Percentiles rank a stretch among this genome's conserved stretches.
phyloP scores from a whole-genome alignment of 2,329 filamentous ascomycete genomes.

The Cryphonectria carpinicola region DNA sequence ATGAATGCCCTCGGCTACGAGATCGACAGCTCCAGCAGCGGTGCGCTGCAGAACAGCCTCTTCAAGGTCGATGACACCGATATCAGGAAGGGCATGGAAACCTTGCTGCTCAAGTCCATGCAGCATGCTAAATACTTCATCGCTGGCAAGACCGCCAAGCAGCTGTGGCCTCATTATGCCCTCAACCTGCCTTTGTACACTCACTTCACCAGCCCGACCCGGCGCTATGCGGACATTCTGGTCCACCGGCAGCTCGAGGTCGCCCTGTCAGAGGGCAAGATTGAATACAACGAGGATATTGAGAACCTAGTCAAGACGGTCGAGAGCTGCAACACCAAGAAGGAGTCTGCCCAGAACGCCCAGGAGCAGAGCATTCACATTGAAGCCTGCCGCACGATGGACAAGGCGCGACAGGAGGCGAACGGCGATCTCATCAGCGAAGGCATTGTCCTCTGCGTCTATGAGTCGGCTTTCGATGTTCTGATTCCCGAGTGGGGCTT shows the following conservation, averaged over 20 bases:
- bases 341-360: conserved; percentile 94
- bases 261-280: conserved; percentile 77
- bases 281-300: conserved; percentile 87
- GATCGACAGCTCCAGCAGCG: conserved; percentile 87
- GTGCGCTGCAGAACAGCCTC: conserved; percentile 88
- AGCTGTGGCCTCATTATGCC: conserved; percentile 84
- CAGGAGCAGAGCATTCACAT: conserved; percentile 99
- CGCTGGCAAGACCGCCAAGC: conserved; percentile 75
- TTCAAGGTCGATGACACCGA: conserved; percentile 91
- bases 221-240: conserved; percentile 91
- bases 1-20: conserved; percentile 92
- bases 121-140: conserved; percentile 95
- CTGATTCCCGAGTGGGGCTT: conserved; percentile 98
- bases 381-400: conserved; percentile 94
- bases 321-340: conserved; percentile 98
- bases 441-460: conserved; percentile 94
- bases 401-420: conserved; percentile 82
- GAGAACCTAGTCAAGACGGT: conserved; percentile 89
- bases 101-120: conserved; percentile 92
- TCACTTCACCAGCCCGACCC: conserved; percentile 94
- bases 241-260: conserved; percentile 94
- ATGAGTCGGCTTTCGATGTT: conserved; percentile 98
- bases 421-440: conserved; percentile 93
- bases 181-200: conserved; percentile 94
- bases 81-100: conserved; percentile 97